Evolutionary conservation across 345 rosid genomes (phyloP), one percentile per base, ranked within the genome.

Genomic region (Salix caprea): DNA sequence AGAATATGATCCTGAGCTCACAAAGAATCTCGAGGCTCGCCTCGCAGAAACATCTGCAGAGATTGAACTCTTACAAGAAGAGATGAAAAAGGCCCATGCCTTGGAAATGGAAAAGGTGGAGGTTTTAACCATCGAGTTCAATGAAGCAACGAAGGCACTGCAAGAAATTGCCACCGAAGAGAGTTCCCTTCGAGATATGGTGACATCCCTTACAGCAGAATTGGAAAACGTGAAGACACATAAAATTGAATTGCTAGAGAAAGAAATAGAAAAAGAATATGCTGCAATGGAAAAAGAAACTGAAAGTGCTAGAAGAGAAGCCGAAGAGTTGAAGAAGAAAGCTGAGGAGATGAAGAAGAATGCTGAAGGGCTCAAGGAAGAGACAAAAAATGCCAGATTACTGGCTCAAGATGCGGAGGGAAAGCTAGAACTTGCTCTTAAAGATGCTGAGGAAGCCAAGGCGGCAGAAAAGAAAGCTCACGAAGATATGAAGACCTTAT

Each of bases 121-220:
- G 56, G 76, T 77, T 50, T 60, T 90, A 39, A 92, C 96, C 4
- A 72, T 65, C 4, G 98, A 93, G 82, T 89, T 96, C 11, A 84
- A 90, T 21, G 90, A 89, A 39, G 94, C 98, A 54, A 91, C 96
- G 2, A 88, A 75, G 76, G 80, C 77, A n/a, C 86, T 96, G 65
- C 90, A 92, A 65, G 62, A 70, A 23, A 87, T 88, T 21, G 89
- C 94, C 2, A 90, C 87, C 28, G 92, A 96, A 34, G 97, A 96
- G 80, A 78, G 79, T 69, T 73, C 83, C 14, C 92, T 89, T 19
- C 74, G 94, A 21, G 79, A 82, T 34, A 72, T 67, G 48, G 88
- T 93, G 65, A 79, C 64, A 50, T 77, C 84, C 48, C 84, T 91
- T 1, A 77, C 83, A 81, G 36, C 73, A 71, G 95, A 92, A 68